Evolutionary conservation across 495 filamentous ascomycete species (phyloP).

Genomic region (Penicillium cinerascens): DNA sequence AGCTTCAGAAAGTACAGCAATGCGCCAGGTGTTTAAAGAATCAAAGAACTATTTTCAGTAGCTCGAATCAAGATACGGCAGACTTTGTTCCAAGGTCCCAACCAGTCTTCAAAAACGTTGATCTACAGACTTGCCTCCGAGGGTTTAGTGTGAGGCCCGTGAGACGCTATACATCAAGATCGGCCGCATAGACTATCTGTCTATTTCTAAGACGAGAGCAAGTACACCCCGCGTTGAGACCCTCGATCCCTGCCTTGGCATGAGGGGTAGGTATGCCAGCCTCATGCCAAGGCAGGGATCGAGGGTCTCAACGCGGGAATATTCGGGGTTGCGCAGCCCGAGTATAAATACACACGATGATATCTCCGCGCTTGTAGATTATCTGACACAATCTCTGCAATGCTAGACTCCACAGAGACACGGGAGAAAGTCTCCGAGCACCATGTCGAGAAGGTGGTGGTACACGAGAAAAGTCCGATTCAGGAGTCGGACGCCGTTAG

Average conservation of each 20-base stretch:
- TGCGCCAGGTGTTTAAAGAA: no score
- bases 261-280: not conserved
- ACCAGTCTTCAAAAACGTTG: no score
- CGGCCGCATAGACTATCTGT: not conserved
- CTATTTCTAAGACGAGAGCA: not conserved
- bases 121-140: not conserved
- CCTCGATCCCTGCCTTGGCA: not conserved
- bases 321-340: not conserved
- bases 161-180: not conserved
- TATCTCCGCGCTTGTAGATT: not conserved
- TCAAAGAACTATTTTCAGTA: no score
- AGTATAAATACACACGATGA: not conserved
- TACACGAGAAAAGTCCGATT: conserved; percentile 5
- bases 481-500: conserved; percentile 2
- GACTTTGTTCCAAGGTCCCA: not conserved
- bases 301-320: not conserved
- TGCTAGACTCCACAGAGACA: conserved; percentile 8
- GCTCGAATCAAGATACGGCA: not conserved
- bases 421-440: conserved; percentile 7
- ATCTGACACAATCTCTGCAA: not conserved
- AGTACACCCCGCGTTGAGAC: not conserved
- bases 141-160: not conserved
- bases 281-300: not conserved
- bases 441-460: conserved; percentile 1
- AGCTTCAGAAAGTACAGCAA: no score